Evolutionary conservation across 2,329 filamentous ascomycete species (phyloP).

Genomic region (Fusarium burgessii): DNA sequence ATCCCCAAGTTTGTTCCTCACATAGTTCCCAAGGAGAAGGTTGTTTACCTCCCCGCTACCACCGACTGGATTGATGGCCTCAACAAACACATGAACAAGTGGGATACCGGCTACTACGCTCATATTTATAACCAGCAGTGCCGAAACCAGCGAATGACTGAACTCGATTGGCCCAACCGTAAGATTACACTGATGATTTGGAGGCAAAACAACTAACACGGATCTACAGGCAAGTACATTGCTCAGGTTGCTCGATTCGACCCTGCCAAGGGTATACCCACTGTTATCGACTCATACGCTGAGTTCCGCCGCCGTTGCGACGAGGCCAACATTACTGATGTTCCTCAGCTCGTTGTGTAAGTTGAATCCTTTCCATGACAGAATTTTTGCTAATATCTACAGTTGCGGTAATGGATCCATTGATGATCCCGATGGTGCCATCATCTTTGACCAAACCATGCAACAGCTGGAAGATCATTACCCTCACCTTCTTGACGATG

Average conservation of each 20-base stretch:
- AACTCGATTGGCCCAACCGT: slow-evolving; percentile 66
- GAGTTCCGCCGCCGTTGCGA: slow-evolving; percentile 74
- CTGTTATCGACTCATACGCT: slow-evolving; percentile 80
- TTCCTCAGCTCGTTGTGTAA: slow-evolving; percentile 78
- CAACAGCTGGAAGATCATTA: slow-evolving; percentile 73
- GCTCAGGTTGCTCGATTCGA: slow-evolving; percentile 86
- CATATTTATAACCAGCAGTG: slow-evolving; percentile 77
- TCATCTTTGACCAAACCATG: slow-evolving; percentile 79
- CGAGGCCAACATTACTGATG: slow-evolving; percentile 61
- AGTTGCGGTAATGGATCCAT: slow-evolving; percentile 80
- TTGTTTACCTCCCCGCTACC: slow-evolving; percentile 82
- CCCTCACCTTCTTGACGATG: slow-evolving; percentile 70
- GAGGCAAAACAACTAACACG: slow-evolving; percentile 27
- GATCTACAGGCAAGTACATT: slow-evolving; percentile 72
- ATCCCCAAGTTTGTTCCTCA: slow-evolving; percentile 80
- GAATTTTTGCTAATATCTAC: slow-evolving; percentile 11
- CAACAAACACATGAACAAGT: slow-evolving; percentile 79
- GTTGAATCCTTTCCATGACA: slow-evolving; percentile 22
- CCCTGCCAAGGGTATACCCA: slow-evolving; percentile 83
- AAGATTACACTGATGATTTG: not conserved
- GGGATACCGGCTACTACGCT: slow-evolving; percentile 79
- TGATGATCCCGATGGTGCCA: slow-evolving; percentile 81
- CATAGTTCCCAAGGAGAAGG: slow-evolving; percentile 72
- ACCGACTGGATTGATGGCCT: slow-evolving; percentile 88
- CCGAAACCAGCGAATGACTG: slow-evolving; percentile 66